Evolutionary conservation across 2,329 filamentous ascomycete genomes (phyloP).

Genomic region (Alternaria rosae): DNA sequence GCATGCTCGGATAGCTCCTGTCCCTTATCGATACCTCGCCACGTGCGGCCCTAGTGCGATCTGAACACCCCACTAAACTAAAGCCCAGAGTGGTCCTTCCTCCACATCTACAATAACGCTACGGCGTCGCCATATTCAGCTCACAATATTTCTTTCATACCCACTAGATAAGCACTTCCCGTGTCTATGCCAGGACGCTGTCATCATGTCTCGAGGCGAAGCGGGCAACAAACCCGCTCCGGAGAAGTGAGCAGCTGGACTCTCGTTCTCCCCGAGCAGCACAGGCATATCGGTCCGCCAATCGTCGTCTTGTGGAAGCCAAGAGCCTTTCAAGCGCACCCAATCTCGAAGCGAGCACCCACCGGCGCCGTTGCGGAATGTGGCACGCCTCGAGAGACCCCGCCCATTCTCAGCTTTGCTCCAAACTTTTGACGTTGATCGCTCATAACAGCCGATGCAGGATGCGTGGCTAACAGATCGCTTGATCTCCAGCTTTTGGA

Average conservation of each 20-base stretch:
- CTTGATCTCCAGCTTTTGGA: neutral
- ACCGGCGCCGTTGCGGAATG: constrained; percentile 12
- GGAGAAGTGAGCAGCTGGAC: neutral
- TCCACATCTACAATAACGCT: neutral
- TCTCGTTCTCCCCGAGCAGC: constrained; percentile 8
- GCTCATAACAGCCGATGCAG: neutral
- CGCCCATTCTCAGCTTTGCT: neutral
- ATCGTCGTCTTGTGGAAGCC: constrained; percentile 20
- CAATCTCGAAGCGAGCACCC: constrained; percentile 15
- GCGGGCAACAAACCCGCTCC: neutral
- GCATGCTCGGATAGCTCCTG: too few relatives aligned
- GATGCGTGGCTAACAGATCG: neutral
- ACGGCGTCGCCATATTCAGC: neutral
- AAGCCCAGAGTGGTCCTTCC: neutral
- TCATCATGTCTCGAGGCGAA: neutral
- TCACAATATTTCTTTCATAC: neutral
- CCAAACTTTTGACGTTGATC: neutral
- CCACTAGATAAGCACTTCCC: neutral
- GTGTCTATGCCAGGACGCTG: neutral
- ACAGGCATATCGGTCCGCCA: constrained; percentile 32
- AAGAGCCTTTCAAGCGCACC: constrained; percentile 24
- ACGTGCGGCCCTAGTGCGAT: neutral
- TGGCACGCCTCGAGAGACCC: constrained; percentile 9
- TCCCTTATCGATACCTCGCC: constrained; percentile 5
- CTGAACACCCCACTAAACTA: neutral